Evolutionary conservation across 441 rosid genomes (phyloP).

Genomic region (Arabidopsis lyrata): DNA sequence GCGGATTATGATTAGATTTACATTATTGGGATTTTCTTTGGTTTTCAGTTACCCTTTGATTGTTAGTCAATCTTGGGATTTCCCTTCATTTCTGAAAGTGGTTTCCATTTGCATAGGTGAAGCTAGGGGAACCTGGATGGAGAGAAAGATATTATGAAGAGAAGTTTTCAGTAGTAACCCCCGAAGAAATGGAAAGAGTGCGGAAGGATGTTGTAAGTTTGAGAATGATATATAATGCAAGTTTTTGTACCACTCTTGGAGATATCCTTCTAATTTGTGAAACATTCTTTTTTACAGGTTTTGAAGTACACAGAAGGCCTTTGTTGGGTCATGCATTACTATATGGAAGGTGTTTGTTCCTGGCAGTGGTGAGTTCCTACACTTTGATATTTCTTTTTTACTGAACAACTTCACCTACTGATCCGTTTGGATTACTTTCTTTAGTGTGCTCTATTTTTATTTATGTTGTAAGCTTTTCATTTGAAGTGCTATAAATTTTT

Average conservation of each 20-base stretch:
- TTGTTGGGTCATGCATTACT: slow-evolving; percentile 99
- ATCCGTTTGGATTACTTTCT: slow-evolving; percentile 12
- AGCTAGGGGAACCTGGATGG: slow-evolving; percentile 97
- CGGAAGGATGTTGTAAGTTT: slow-evolving; percentile 91
- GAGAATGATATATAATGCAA: slow-evolving; percentile 27
- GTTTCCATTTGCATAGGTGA: slow-evolving; percentile 57
- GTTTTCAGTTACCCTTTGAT: slow-evolving; percentile 7
- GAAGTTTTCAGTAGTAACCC: slow-evolving; percentile 71
- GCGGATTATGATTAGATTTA: not conserved
- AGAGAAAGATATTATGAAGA: slow-evolving; percentile 96
- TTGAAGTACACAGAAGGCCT: slow-evolving; percentile 90
- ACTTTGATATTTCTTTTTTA: not conserved
- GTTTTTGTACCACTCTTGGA: slow-evolving; percentile 9
- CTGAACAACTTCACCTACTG: not conserved
- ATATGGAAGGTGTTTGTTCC: slow-evolving; percentile 98
- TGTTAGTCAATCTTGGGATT: slow-evolving; percentile 26
- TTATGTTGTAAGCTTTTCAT: slow-evolving; percentile 1
- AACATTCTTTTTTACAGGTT: slow-evolving; percentile 58
- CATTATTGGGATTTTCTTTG: not conserved
- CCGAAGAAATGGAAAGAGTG: slow-evolving; percentile 76
- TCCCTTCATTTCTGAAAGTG: slow-evolving; percentile 25
- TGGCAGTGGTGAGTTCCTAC: slow-evolving; percentile 90
- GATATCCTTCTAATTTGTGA: slow-evolving; percentile 35
- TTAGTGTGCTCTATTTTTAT: slow-evolving; percentile 4
- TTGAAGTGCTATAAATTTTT: not conserved